A percentile compares a stretch with the other conserved stretches of the same genome.
Evolutionary conservation across 192 early-diverging fungal genomes (phyloP).

Genomic region (Entomortierella chlamydospora): DNA sequence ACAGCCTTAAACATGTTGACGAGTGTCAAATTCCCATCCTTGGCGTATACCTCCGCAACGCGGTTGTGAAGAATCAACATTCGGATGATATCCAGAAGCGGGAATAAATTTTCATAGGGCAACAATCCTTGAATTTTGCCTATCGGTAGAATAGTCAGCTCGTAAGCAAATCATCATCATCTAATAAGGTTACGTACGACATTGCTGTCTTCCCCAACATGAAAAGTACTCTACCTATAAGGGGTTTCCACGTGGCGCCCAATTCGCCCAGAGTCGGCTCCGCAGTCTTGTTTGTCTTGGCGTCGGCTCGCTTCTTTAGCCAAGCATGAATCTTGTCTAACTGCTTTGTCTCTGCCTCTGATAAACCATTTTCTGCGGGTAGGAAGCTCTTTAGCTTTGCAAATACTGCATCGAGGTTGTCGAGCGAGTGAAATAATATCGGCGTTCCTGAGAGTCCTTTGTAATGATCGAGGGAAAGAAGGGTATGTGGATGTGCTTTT

Average conservation of each 20-base stretch:
- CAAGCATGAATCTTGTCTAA: conserved; percentile 42
- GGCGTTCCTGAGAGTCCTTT: conserved; percentile 53
- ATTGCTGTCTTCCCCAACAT: background rate
- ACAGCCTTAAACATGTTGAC: conserved; percentile 34
- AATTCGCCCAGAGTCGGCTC: conserved; percentile 47
- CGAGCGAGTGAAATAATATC: conserved; percentile 53
- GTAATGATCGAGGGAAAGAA: conserved; percentile 55
- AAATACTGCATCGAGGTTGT: conserved; percentile 49
- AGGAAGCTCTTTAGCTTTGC: conserved; percentile 50
- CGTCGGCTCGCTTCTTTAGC: conserved; percentile 46
- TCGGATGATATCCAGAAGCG: conserved; percentile 72
- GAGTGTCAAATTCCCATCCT: conserved; percentile 52
- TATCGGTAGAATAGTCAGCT: background rate
- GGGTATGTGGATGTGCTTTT: conserved; percentile 71
- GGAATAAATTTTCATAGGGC: conserved; percentile 65
- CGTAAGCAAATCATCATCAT: too few relatives aligned
- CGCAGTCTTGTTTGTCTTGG: conserved; percentile 18
- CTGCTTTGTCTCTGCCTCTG: conserved; percentile 31
- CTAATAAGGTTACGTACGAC: too few relatives aligned
- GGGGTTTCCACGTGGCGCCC: conserved; percentile 36
- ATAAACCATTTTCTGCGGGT: conserved; percentile 16
- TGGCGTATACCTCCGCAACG: conserved; percentile 59
- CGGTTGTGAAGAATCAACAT: conserved; percentile 62
- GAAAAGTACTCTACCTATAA: conserved; percentile 21
- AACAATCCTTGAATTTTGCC: conserved; percentile 51